These are phyloP conservation scores for Aristolochia contorta DNA, from an alignment of 164 flowering plant species.

Conservation along the genomic window DNA sequence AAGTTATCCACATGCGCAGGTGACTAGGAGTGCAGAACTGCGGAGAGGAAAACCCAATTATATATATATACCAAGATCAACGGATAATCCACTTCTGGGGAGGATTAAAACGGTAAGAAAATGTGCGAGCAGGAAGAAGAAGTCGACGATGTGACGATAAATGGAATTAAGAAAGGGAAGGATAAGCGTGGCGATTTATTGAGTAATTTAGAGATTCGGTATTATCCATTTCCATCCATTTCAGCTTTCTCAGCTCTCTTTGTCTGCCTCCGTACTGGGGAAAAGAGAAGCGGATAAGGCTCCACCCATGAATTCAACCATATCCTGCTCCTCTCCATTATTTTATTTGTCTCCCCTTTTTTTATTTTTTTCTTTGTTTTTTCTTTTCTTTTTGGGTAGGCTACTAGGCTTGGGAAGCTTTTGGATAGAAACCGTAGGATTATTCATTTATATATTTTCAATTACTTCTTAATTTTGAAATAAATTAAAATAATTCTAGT, in stretches of 20 bases:
- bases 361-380: no score
- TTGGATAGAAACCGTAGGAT: no score
- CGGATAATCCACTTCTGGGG: neutral
- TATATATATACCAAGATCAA: neutral
- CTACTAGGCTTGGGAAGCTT: no score
- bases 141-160: neutral
- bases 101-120: neutral
- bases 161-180: neutral
- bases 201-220: constrained; percentile 17
- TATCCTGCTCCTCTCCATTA: constrained; percentile 31
- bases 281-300: constrained; percentile 35
- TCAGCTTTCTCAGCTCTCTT: constrained; percentile 15
- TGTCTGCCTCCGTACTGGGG: constrained; percentile 26
- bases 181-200: constrained; percentile 1
- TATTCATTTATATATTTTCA: no score
- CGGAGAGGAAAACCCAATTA: neutral
- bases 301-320: constrained; percentile 33
- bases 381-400: no score
- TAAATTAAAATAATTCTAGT: no score
- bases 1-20: neutral
- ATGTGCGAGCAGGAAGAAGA: neutral
- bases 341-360: neutral
- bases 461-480: no score
- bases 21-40: neutral
- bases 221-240: constrained; percentile 18